These are phyloP conservation scores for Ceratobasidium sp. DNA, from an alignment of 1,284 basidiomycete genomes.

Conservation along the genomic window DNA sequence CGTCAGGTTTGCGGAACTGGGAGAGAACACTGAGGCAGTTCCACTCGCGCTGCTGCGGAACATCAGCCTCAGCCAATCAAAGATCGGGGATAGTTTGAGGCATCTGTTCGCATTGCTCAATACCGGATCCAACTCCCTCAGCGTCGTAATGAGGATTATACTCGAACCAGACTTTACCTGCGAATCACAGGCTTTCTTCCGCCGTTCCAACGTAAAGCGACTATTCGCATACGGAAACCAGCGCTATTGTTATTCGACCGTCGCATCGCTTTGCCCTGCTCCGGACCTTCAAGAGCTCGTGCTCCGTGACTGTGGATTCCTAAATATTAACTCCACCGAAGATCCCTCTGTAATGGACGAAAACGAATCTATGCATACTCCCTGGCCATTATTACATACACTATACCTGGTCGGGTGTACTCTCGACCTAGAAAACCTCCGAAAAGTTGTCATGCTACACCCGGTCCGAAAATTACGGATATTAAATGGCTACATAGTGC, in stretches of 20 bases:
- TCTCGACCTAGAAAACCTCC: not conserved
- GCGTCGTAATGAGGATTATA: not conserved
- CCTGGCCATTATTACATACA: constrained; percentile 7
- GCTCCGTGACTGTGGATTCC: not conserved
- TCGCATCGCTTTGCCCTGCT: not conserved
- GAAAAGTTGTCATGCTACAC: not conserved
- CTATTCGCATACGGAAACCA: not conserved
- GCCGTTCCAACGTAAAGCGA: not conserved
- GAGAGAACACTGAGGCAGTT: not conserved
- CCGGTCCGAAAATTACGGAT: not conserved
- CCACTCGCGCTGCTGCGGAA: not conserved
- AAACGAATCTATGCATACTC: not conserved
- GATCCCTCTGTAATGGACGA: not conserved
- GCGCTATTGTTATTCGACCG: not conserved
- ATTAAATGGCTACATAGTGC: not conserved
- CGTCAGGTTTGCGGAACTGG: not conserved
- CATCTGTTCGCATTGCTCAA: not conserved
- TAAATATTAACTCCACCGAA: not conserved
- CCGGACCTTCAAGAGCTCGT: not conserved
- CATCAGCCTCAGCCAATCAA: not conserved
- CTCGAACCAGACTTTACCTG: not conserved
- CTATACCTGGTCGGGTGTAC: constrained; percentile 8
- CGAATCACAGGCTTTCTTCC: constrained; percentile 5
- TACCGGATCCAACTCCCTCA: not conserved
- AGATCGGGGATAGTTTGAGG: not conserved